These are phyloP conservation scores for Chlorella sp. DNA, from an alignment of 139 green algal species.

Conservation along the genomic window DNA sequence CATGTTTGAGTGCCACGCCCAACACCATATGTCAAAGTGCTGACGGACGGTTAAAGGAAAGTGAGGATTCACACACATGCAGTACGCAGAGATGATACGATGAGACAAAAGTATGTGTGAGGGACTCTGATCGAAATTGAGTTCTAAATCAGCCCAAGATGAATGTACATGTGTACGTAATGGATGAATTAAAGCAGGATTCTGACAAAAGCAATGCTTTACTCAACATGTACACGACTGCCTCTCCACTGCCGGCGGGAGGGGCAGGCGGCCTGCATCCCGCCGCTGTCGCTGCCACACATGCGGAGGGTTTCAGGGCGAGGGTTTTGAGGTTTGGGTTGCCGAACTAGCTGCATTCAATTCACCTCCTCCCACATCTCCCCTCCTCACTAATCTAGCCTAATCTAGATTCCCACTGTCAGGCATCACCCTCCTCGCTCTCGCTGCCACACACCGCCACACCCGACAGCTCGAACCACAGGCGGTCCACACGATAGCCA, in stretches of 20 bases:
- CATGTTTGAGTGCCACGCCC: not conserved
- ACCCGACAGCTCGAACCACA: constrained; percentile 13
- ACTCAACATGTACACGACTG: not conserved
- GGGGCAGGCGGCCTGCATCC: no score
- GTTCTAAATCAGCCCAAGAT: no score
- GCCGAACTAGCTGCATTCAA: no score
- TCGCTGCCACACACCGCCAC: not conserved
- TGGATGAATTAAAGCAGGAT: not conserved
- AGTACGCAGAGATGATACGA: not conserved
- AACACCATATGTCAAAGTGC: not conserved
- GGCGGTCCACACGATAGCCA: constrained; percentile 1
- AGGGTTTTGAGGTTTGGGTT: no score
- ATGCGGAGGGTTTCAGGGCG: no score
- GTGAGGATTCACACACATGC: not conserved
- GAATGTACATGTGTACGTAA: not conserved
- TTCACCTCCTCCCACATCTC: not conserved
- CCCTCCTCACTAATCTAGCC: no score
- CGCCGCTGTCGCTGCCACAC: not conserved
- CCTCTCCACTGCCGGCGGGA: no score
- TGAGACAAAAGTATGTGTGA: no score
- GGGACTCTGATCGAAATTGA: no score
- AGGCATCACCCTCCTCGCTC: not conserved
- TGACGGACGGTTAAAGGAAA: no score
- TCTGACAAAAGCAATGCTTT: not conserved
- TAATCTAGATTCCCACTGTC: no score